These are phyloP conservation scores for Zanthoxylum bungeanum DNA, from an alignment of 345 rosid genomes.

Conservation along the genomic window DNA sequence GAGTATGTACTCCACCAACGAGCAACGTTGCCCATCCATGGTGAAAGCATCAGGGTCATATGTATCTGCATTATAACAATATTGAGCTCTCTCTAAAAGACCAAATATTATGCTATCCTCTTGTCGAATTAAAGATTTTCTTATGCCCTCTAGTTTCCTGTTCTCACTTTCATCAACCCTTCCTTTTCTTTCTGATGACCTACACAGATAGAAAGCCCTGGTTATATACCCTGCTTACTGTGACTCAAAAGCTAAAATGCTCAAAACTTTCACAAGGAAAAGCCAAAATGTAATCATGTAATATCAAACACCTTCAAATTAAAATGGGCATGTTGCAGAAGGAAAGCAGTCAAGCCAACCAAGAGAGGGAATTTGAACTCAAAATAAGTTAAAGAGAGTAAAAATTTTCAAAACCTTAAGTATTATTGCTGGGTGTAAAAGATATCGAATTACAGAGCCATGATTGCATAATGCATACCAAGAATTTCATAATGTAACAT, in stretches of 20 bases:
- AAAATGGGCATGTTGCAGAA: not conserved
- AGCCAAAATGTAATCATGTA: not conserved
- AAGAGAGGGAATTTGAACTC: no score
- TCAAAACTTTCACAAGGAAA: not conserved
- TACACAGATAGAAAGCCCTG: conserved; percentile 21
- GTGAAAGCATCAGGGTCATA: conserved; percentile 70
- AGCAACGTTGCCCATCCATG: conserved; percentile 77
- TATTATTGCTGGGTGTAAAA: no score
- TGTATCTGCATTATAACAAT: conserved; percentile 77
- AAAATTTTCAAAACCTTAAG: no score
- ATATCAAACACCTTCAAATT: not conserved
- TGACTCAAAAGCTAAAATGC: not conserved
- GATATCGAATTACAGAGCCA: no score
- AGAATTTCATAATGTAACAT: not conserved
- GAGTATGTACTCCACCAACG: conserved; percentile 79
- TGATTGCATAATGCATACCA: not conserved
- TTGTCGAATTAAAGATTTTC: conserved; percentile 76
- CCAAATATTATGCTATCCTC: conserved; percentile 90
- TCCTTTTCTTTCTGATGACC: conserved; percentile 40
- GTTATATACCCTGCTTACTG: not conserved
- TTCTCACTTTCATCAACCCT: conserved; percentile 74
- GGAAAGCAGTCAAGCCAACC: not conserved
- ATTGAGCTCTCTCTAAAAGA: conserved; percentile 81
- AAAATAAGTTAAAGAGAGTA: no score
- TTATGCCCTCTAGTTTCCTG: conserved; percentile 72